These are phyloP conservation scores for Cryphonectria nitschkei DNA, from an alignment of 2,329 filamentous ascomycete species.

Conservation along the genomic window DNA sequence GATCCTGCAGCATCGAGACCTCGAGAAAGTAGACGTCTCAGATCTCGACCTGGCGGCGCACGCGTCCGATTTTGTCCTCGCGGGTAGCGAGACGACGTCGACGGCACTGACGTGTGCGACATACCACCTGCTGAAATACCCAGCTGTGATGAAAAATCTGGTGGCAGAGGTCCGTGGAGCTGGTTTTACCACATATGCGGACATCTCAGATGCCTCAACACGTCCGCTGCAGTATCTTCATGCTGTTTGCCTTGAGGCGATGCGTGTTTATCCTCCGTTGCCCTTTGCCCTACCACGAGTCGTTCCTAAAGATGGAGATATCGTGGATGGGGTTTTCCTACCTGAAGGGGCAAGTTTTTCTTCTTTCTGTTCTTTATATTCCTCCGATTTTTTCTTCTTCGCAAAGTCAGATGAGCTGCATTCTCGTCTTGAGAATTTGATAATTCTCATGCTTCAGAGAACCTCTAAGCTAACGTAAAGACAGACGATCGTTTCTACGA, in stretches of 20 bases:
- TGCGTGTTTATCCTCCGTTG: constrained; percentile 33
- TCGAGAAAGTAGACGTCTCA: constrained; percentile 28
- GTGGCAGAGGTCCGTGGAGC: constrained; percentile 10
- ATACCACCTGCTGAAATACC: constrained; percentile 11
- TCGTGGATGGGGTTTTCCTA: constrained; percentile 12
- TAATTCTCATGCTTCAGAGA: not conserved
- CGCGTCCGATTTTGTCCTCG: constrained; percentile 32
- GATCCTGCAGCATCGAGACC: constrained; percentile 30
- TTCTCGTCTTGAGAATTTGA: not conserved
- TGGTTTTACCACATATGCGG: not conserved
- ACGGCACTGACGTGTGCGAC: constrained; percentile 15
- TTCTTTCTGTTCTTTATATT: no score
- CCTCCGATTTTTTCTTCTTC: no score
- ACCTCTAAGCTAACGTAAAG: not conserved
- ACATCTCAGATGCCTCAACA: constrained; percentile 8
- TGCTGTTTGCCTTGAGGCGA: constrained; percentile 32
- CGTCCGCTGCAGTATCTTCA: constrained; percentile 25
- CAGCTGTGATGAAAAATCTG: not conserved
- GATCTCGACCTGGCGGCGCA: constrained; percentile 36
- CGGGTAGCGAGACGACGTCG: constrained; percentile 20
- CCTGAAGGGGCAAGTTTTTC: constrained; percentile 4
- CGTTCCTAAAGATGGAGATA: constrained; percentile 14
- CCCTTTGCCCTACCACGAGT: constrained; percentile 16
- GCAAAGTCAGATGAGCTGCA: not conserved
- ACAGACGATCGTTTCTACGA: constrained; percentile 16